Evolutionary conservation across 2,329 filamentous ascomycete species (phyloP), one percentile per base, ranked within the genome.

Genomic region (Achaetomium macrosporum): DNA sequence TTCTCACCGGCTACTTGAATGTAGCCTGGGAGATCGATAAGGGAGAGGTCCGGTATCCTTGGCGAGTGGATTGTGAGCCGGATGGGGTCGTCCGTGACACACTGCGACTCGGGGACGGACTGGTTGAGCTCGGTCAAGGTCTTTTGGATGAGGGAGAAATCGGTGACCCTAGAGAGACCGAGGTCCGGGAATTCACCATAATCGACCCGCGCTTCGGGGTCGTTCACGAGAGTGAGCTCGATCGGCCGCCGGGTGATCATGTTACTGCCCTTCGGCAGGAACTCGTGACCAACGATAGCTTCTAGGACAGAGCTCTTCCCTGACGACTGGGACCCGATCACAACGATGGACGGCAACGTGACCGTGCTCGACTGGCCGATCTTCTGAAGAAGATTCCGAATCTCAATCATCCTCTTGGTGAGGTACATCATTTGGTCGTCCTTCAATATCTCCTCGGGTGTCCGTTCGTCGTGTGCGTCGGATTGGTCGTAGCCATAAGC

Each of bases 381-480:
- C 25, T 85, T 89, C 65, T 95, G 88, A 20, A 99, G 77, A 52
- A 99, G 89, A 61, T 85, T 91, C 61, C 95, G 80, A 53, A 99
- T 97, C 74, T 99, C 93, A 65, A 99, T 99, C 93, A 99, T 99
- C 73, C 97, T 97, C 74, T 93, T 92, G 2, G 95, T 99, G 65
- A 99, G 76, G 61, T 96, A 78, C 93, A 99, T 99, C 92, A 99
- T 99, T 70, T 99, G 93, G 67, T 99, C 93, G 64, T 99, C 93
- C 63, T 84, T 83, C 16, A 90, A 88, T 45, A 79, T 77, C 64
- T 87, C 83, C 51, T 85, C 82, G 17, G 73, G 76, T 9, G 76
- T 74, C 51, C 83, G 76, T 5, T 76, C 69, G 58, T 85, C 82
- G 35, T 87, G 31, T 25, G 49, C 82, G 37, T 76, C 71, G 2